Evolutionary conservation across 495 filamentous ascomycete genomes (phyloP), one percentile per base, ranked within the genome.

Genomic region (Melanomma pulvis-pyrius): DNA sequence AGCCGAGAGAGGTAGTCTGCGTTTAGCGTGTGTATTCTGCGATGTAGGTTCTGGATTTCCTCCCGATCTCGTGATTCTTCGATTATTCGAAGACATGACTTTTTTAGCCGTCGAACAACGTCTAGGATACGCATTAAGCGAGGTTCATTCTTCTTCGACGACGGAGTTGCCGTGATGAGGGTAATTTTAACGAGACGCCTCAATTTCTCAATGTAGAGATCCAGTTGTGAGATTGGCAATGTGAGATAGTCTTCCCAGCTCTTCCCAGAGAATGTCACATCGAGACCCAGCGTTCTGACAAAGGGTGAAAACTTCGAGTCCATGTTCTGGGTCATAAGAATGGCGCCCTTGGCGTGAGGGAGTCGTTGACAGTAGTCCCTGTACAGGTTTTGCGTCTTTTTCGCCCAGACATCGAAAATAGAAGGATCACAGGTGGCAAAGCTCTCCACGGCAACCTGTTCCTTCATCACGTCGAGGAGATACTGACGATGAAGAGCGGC

Each of bases 191-290:
- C 1, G 19, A 62, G 49, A 24, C 24, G n/a, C 24, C 51, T 26
- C 30, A 68, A 19, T 11, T 25, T 61, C 22, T 59, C 26, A 26
- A 59, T 32, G 22, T 68, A 63, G 11, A 63, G 2, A n/a, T 63
- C 25, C 0, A 68, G 25, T 39, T 68, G 65, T 17, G 34, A 29
- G 17, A 62, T 24, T 0, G 65, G 65, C 25, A 68, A 30, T 12
- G n/a, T 17, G n/a, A 63, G 25, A 39, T 22, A 59, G 28, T 68
- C 65, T 21, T 63, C 30, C 65, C 65, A 68, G 9, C 30, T 24
- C 34, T 63, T 63, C 2, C 46, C 59, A 34, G 17, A 39, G 36
- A 44, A 68, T 1, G 28, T 28, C 8, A 19, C n/a, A 19, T 36
- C 30, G 3, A 68, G 59, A 52, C 59, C 59, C 0, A 68, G 30